Conservation (phyloP, 2,329 filamentous ascomycete species). For the Dactylellina drechsleri region DNA sequence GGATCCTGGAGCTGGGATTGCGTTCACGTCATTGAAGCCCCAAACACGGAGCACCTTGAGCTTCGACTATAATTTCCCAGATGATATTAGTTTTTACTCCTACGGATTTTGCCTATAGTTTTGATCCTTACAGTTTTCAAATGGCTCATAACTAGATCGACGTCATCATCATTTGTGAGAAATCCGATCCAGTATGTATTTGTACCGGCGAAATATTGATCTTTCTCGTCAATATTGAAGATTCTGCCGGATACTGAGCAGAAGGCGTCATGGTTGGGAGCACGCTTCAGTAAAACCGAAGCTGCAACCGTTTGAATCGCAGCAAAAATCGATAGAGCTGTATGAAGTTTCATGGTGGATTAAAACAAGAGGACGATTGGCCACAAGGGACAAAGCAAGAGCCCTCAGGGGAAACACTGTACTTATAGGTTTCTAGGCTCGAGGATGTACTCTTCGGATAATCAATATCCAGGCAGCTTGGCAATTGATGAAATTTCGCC, state of each 20-base stretch:
- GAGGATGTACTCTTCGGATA: neutral
- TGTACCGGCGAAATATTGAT: constrained; percentile 55
- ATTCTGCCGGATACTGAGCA: constrained; percentile 30
- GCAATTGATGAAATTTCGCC: no score
- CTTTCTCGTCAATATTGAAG: constrained; percentile 50
- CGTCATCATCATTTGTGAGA: constrained; percentile 62
- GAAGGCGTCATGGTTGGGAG: constrained; percentile 47
- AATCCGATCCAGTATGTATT: constrained; percentile 54
- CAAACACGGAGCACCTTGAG: constrained; percentile 71
- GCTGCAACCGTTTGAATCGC: constrained; percentile 41
- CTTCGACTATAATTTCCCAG: constrained; percentile 61
- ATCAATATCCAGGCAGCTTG: no score
- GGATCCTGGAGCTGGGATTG: constrained; percentile 39
- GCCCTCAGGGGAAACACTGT: constrained; percentile 5
- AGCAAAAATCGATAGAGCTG: constrained; percentile 28
- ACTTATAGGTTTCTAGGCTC: constrained; percentile 28
- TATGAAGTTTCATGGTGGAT: constrained; percentile 44
- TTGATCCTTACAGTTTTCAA: constrained; percentile 59
- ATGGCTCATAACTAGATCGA: constrained; percentile 67
- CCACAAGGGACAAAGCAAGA: constrained; percentile 2
- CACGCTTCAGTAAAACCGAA: constrained; percentile 41
- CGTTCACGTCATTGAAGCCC: constrained; percentile 70
- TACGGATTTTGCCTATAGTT: no score
- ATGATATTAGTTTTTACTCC: no score
- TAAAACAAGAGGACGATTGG: constrained; percentile 10